Evolutionary conservation across 2,329 filamentous ascomycete genomes (phyloP).

Genomic region (Aspergillus sp.): DNA sequence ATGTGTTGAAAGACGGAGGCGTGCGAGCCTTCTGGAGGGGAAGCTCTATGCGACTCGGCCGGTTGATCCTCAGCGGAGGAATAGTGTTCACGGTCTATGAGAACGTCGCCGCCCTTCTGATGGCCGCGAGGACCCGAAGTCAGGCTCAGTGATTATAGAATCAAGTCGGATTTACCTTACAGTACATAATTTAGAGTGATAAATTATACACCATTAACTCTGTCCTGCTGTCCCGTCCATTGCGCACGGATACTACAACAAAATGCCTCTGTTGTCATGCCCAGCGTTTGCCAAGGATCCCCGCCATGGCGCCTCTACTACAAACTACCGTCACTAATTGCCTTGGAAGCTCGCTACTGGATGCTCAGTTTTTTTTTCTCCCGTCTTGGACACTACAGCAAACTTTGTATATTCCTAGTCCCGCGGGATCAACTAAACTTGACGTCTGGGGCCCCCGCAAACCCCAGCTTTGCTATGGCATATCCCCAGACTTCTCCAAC

Average conservation of each 20-base stretch:
- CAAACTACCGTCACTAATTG: too few relatives aligned
- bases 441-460: not conserved
- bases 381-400: not conserved
- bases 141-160: not conserved
- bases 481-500: not conserved
- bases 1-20: slow-evolving; percentile 53
- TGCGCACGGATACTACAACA: too few relatives aligned
- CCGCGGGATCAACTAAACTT: not conserved
- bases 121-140: not conserved
- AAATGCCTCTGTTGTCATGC: too few relatives aligned
- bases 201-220: not conserved
- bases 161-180: not conserved
- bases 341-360: too few relatives aligned
- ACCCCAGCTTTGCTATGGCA: not conserved
- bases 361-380: not conserved
- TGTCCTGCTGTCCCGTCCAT: too few relatives aligned
- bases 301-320: too few relatives aligned
- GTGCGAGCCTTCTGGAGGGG: slow-evolving; percentile 65
- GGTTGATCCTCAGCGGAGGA: slow-evolving; percentile 65
- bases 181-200: not conserved
- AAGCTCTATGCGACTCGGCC: slow-evolving; percentile 65
- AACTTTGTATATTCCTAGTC: not conserved
- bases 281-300: too few relatives aligned
- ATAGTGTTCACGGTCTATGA: slow-evolving; percentile 66
- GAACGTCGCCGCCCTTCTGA: slow-evolving; percentile 41